Conservation (phyloP, 352 stramenopile genomes). For the Phytopythium vexans region DNA sequence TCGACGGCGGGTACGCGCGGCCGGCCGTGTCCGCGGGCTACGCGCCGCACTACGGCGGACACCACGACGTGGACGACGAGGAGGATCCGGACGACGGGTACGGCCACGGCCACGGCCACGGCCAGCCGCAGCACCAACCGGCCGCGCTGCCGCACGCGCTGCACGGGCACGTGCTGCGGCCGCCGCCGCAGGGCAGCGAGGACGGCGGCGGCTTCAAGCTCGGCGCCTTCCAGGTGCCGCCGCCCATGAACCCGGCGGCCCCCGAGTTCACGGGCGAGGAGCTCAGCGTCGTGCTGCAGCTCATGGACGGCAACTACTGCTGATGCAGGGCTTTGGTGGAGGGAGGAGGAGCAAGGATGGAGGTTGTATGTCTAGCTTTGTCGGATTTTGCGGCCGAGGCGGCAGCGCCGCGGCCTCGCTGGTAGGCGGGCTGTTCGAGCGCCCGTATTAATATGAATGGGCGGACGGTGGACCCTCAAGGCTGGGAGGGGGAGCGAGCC, state of each 20-base stretch:
- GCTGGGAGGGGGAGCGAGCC: too few relatives aligned
- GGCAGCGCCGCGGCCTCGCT: neutral
- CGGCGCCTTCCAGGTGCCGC: constrained; percentile 42
- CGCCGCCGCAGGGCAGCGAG: constrained; percentile 41
- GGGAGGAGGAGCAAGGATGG: neutral
- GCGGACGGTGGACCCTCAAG: too few relatives aligned
- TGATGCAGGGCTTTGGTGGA: neutral
- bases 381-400: neutral
- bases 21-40: constrained; percentile 1
- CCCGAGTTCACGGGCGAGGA: constrained; percentile 77
- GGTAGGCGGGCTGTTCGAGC: too few relatives aligned
- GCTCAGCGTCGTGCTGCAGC: constrained; percentile 70
- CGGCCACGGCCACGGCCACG: constrained; percentile 20
- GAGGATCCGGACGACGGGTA: constrained; percentile 13
- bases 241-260: constrained; percentile 62
- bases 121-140: constrained; percentile 27
- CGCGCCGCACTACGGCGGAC: constrained; percentile 1
- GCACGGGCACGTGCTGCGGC: constrained; percentile 53
- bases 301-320: constrained; percentile 78
- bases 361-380: neutral
- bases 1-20: neutral
- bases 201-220: constrained; percentile 31
- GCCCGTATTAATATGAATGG: too few relatives aligned
- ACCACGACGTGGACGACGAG: neutral
- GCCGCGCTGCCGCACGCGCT: constrained; percentile 35